phyloP scores from a whole-genome alignment of 495 filamentous ascomycete genomes.

The Melanomma pulvis-pyrius region DNA sequence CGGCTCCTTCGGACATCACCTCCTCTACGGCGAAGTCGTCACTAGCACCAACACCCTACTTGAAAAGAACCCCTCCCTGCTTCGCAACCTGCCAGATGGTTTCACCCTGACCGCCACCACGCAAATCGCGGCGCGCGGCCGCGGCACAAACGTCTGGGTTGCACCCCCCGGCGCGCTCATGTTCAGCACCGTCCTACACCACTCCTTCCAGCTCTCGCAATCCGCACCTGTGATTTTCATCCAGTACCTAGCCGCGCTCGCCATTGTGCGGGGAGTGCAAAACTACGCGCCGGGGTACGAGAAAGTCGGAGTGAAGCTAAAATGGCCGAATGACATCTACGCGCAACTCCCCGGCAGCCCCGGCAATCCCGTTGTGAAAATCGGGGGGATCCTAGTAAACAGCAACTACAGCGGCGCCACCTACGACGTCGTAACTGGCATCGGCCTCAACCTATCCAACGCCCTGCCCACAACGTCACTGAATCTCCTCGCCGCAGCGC shows the following conservation, averaged over 20 bases:
- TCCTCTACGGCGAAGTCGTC: conserved; percentile 89
- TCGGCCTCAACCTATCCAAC: conserved; percentile 89
- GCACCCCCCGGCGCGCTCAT: conserved; percentile 84
- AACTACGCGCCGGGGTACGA: conserved; percentile 76
- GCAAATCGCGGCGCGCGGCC: conserved; percentile 88
- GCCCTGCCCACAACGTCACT: conserved; percentile 84
- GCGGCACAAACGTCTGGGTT: conserved; percentile 93
- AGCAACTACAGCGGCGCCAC: conserved; percentile 74
- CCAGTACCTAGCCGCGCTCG: conserved; percentile 89
- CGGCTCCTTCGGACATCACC: conserved; percentile 70
- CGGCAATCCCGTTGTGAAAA: conserved; percentile 66
- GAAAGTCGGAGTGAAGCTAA: conserved; percentile 77
- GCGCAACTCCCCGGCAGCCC: conserved; percentile 64
- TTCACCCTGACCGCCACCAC: conserved; percentile 90
- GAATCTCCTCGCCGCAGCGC: conserved; percentile 59
- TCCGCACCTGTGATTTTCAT: conserved; percentile 88
- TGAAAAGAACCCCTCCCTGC: conserved; percentile 85
- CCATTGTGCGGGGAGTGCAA: conserved; percentile 84
- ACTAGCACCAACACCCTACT: conserved; percentile 95
- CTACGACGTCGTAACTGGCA: conserved; percentile 86
- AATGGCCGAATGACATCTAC: conserved; percentile 98
- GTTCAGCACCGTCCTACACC: conserved; percentile 83
- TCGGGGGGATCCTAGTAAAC: conserved; percentile 92
- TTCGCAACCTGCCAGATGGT: conserved; percentile 75
- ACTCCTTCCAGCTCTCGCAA: conserved; percentile 68